These are phyloP conservation scores for Incumbomyces delicatus DNA, from an alignment of 2,329 filamentous ascomycete genomes.

Conservation along the genomic window DNA sequence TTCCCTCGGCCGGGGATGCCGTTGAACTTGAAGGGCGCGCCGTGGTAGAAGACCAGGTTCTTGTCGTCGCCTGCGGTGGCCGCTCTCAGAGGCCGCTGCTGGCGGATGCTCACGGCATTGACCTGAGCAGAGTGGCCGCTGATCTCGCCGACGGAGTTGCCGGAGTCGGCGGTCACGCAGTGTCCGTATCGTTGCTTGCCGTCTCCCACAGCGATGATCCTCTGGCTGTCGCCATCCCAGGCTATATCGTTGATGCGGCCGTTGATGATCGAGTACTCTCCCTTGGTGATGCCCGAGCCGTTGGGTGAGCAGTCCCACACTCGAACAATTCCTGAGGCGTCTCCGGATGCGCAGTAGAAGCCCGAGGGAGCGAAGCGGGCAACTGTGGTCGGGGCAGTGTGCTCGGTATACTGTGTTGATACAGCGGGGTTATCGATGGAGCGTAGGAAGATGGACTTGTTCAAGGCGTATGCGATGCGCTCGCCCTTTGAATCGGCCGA, in stretches of 20 bases:
- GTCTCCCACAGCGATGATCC: conserved; percentile 91
- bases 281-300: conserved; percentile 64
- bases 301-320: conserved; percentile 86
- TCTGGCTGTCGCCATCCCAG: conserved; percentile 94
- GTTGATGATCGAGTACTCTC: conserved; percentile 89
- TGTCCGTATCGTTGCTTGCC: conserved; percentile 89
- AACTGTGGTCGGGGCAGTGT: conserved; percentile 80
- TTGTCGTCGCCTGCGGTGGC: conserved; percentile 87
- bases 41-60: conserved; percentile 83
- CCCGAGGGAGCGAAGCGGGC: conserved; percentile 89
- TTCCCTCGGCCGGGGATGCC: conserved; percentile 56
- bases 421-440: conserved; percentile 81
- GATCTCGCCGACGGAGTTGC: conserved; percentile 92
- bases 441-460: conserved; percentile 92
- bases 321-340: conserved; percentile 71
- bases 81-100: conserved; percentile 81
- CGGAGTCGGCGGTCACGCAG: conserved; percentile 89
- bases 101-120: conserved; percentile 82
- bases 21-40: conserved; percentile 92
- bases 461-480: conserved; percentile 84
- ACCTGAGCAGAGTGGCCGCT: conserved; percentile 82
- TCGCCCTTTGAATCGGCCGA: conserved; percentile 83
- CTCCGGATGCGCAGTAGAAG: conserved; percentile 89
- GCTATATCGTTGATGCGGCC: conserved; percentile 93
- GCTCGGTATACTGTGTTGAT: conserved; percentile 82